These are phyloP conservation scores for Thelonectria olida DNA, from an alignment of 2,329 filamentous ascomycete species.

Conservation along the genomic window DNA sequence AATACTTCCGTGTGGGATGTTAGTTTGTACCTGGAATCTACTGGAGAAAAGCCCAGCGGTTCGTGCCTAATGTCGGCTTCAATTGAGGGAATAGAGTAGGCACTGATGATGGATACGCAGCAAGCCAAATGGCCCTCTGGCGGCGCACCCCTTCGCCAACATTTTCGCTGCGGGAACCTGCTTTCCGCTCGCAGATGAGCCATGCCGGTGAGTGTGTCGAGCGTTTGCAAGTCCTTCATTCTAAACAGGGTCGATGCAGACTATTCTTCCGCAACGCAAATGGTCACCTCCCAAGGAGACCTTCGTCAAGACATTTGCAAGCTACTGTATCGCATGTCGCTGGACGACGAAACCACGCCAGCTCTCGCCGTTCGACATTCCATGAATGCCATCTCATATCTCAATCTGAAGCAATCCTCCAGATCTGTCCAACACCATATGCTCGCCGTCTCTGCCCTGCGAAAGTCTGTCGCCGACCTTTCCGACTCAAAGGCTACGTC, in stretches of 20 bases:
- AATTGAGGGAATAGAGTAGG: not conserved
- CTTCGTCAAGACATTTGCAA: slow-evolving; percentile 14
- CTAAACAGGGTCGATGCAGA: not conserved
- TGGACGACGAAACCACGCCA: slow-evolving; percentile 1
- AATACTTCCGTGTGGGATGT: slow-evolving; percentile 11
- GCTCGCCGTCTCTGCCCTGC: slow-evolving; percentile 2
- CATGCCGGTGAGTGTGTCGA: not conserved
- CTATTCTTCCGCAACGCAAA: slow-evolving; percentile 3
- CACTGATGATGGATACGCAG: not conserved
- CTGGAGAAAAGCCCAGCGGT: not conserved
- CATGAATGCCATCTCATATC: slow-evolving; percentile 12
- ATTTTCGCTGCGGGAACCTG: not conserved
- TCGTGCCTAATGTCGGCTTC: not conserved
- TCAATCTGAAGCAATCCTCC: not conserved
- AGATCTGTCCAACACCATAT: slow-evolving; percentile 7
- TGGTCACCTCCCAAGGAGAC: slow-evolving; percentile 11
- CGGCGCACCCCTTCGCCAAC: not conserved
- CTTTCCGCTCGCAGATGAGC: not conserved
- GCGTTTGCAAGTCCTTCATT: not conserved
- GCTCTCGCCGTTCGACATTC: slow-evolving; percentile 16
- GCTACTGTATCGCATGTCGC: slow-evolving; percentile 11
- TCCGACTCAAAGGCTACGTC: not conserved
- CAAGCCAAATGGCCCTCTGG: not conserved
- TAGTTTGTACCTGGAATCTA: not conserved
- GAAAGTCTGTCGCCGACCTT: not conserved